A percentile compares a stretch with the other conserved stretches of the same genome.
Evolutionary conservation across 2,329 filamentous ascomycete genomes (phyloP).

Genomic region (Xylaria digitata): DNA sequence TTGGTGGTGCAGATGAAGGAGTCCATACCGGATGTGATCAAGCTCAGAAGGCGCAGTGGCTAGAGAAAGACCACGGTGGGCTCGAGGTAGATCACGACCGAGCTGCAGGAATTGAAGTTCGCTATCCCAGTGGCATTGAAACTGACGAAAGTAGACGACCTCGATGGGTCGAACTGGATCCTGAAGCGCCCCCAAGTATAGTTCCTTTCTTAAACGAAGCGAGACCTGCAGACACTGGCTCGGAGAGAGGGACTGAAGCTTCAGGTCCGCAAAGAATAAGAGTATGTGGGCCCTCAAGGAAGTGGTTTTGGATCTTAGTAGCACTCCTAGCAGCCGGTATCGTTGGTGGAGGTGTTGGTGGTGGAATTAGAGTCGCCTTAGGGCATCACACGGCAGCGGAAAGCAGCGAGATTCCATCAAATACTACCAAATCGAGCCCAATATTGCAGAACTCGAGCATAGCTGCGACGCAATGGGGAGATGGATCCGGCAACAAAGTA

Average conservation of each 20-base stretch:
- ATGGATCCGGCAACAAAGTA: no score
- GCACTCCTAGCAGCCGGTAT: neutral
- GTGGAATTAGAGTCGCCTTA: no score
- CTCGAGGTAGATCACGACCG: neutral
- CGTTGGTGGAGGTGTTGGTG: constrained; percentile 2
- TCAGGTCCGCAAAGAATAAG: neutral
- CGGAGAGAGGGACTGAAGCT: neutral
- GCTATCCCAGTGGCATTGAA: constrained; percentile 3
- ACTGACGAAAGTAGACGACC: neutral
- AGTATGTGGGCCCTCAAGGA: neutral
- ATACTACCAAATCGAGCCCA: no score
- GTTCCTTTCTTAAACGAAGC: neutral
- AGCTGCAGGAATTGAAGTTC: neutral
- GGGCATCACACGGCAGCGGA: no score
- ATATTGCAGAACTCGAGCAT: no score
- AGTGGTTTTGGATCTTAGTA: neutral
- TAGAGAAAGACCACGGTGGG: constrained; percentile 5
- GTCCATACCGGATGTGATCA: neutral
- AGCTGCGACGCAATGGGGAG: no score
- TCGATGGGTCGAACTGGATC: neutral
- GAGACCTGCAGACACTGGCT: neutral
- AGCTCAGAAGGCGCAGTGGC: neutral
- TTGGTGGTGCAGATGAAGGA: no score
- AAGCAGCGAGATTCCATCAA: no score
- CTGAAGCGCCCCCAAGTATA: neutral